Base-by-base conservation (phyloP, 2,329 filamentous ascomycete species). In the Neonectria neomacrospora region DNA sequence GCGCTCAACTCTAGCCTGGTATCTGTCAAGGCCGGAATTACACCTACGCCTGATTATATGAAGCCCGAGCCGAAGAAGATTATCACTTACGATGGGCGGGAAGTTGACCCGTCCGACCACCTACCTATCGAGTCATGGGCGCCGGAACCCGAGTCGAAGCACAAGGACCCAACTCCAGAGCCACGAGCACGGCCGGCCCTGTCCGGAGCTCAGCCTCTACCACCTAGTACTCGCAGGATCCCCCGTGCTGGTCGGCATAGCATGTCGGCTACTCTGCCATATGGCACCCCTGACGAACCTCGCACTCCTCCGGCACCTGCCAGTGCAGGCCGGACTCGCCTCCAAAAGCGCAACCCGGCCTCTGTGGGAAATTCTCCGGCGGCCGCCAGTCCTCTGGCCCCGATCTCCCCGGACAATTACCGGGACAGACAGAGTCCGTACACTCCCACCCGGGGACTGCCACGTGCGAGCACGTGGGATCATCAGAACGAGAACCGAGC, bases 61-160 rank as follows among this genome's bases (percentile, higher is more conserved):
- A 86, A 88, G 56, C 79, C 83, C 1, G 84, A 86, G 54, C 89
- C 87, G 9, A 68, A 69, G 28, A 92, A 92, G 72, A 93, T 94
- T 64, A 88, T 94, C 56, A 91, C 88, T 1, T 85, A 91, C 66
- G 91, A 93, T 73, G 92, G 92, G 7, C 85, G 90, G 58, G 90
- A 93, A 71, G 86, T 95, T 58, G 92, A 95, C 73, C 92, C 92
- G 1, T 93, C 91, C 0, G 92, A 95, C 76, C 91, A 94, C 73
- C 82, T 94, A 14, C 92, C 92, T 0, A 86, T 93, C 74, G 88
- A 92, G 58, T 88, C 88, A 1, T 94, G 91, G 91, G 91, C 91
- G 2, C 91, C 91, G 0, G 91, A 94, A 71, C 91, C 91, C 0
- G 90, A 92, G 69, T 83, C 85, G 2, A 78, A 78, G 64, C 66